Conservation (phyloP, 2,329 filamentous ascomycete genomes). For the Phyllosticta ampelicida region DNA sequence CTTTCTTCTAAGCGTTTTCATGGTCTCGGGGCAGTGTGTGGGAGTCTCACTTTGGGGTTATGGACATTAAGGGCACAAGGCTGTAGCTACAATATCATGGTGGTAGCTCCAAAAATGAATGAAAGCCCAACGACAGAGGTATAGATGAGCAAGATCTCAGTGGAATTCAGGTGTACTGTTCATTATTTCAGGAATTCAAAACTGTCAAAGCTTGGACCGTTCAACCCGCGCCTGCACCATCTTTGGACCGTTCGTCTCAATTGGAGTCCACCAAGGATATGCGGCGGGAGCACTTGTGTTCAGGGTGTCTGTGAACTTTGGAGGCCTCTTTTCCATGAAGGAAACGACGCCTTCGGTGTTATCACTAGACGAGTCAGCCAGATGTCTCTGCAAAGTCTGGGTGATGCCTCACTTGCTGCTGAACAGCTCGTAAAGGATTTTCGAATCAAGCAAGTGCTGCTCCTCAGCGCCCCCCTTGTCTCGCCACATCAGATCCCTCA, state of each 20-base stretch:
- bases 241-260: slow-evolving; percentile 35
- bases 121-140: slow-evolving; percentile 24
- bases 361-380: slow-evolving; percentile 36
- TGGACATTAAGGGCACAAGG: slow-evolving; percentile 28
- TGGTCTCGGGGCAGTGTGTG: slow-evolving; percentile 29
- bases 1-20: slow-evolving; percentile 73
- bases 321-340: slow-evolving; percentile 59
- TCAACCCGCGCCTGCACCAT: slow-evolving; percentile 20
- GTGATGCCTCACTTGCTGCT: slow-evolving; percentile 30
- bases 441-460: slow-evolving; percentile 59
- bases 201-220: slow-evolving; percentile 1
- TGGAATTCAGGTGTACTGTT: background rate
- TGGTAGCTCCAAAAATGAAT: slow-evolving; percentile 28
- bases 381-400: background rate
- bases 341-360: slow-evolving; percentile 56
- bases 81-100: slow-evolving; percentile 25
- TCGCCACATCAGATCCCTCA: slow-evolving; percentile 61
- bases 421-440: slow-evolving; percentile 52
- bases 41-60: slow-evolving; percentile 19
- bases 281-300: slow-evolving; percentile 47
- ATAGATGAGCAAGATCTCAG: background rate
- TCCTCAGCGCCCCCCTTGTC: slow-evolving; percentile 51
- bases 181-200: background rate
- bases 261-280: slow-evolving; percentile 59
- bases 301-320: slow-evolving; percentile 51